phyloP scores from a whole-genome alignment of 2,329 filamentous ascomycete species.

The Fusarium penzigii region DNA sequence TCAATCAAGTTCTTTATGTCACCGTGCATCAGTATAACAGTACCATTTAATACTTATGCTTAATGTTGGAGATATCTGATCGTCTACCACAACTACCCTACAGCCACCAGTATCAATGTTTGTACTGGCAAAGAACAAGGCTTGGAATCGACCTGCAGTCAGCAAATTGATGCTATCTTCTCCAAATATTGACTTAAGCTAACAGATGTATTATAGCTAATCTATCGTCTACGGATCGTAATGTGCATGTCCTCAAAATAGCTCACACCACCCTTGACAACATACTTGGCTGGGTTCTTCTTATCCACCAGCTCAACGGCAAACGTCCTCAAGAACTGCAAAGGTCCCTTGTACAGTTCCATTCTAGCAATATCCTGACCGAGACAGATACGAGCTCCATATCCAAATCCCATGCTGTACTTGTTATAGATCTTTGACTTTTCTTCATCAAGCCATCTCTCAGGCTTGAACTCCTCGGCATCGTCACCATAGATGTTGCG shows the following conservation, averaged over 20 bases:
- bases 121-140: too few relatives aligned
- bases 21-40: too few relatives aligned
- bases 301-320: slow-evolving; percentile 11
- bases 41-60: too few relatives aligned
- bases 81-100: too few relatives aligned
- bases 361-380: slow-evolving; percentile 46
- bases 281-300: slow-evolving; percentile 10
- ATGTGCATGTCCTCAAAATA: slow-evolving; percentile 21
- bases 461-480: slow-evolving; percentile 39
- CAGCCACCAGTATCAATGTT: too few relatives aligned
- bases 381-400: slow-evolving; percentile 44
- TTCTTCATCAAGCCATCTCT: slow-evolving; percentile 41
- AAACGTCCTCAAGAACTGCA: slow-evolving; percentile 17
- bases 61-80: too few relatives aligned
- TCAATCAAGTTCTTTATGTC: too few relatives aligned
- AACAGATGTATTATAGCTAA: too few relatives aligned
- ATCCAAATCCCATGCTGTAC: slow-evolving; percentile 38
- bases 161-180: too few relatives aligned
- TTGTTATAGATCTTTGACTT: slow-evolving; percentile 31
- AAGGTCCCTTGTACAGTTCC: slow-evolving; percentile 36
- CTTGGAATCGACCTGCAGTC: too few relatives aligned
- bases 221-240: slow-evolving; percentile 6
- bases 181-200: too few relatives aligned
- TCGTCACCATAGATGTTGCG: slow-evolving; percentile 33
- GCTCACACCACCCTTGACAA: slow-evolving; percentile 19